phyloP scores from a whole-genome alignment of 2,329 filamentous ascomycete genomes.

The Tolypocladium inflatum region DNA sequence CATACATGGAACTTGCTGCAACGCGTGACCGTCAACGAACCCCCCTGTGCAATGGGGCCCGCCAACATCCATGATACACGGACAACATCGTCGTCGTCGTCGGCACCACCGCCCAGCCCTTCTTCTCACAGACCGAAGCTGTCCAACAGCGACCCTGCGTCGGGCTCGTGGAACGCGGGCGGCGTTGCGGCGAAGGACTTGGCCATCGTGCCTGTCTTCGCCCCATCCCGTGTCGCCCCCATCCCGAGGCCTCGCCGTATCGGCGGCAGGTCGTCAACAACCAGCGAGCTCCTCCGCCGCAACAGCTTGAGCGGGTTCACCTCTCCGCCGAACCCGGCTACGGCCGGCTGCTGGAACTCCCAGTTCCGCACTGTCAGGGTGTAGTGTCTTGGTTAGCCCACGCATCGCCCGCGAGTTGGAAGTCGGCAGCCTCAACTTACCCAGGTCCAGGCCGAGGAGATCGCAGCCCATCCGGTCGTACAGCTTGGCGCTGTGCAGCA shows the following conservation, averaged over 20 bases:
- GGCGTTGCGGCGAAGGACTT: conserved; percentile 47
- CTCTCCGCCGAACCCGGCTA: conserved; percentile 30
- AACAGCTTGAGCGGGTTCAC: conserved; percentile 60
- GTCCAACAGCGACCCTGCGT: conserved; percentile 78
- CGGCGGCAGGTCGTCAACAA: conserved; percentile 64
- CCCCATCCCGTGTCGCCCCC: neutral
- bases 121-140: conserved; percentile 72
- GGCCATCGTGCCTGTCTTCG: conserved; percentile 21
- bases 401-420: neutral
- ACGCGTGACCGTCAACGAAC: neutral
- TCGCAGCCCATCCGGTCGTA: conserved; percentile 94
- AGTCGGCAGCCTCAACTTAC: conserved; percentile 33
- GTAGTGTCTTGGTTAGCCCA: conserved; percentile 7
- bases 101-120: neutral
- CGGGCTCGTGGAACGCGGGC: conserved; percentile 86
- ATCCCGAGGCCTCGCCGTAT: conserved; percentile 32
- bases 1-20: neutral
- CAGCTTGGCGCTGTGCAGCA: conserved; percentile 73
- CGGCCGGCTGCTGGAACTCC: conserved; percentile 58
- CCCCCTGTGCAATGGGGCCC: too few species aligned
- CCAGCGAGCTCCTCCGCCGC: conserved; percentile 63
- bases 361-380: conserved; percentile 58
- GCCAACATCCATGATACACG: neutral
- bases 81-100: neutral
- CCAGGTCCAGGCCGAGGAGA: conserved; percentile 74